These are phyloP conservation scores for Digitaria exilis DNA, from an alignment of 202 grass and related monocot genomes.

Conservation along the genomic window DNA sequence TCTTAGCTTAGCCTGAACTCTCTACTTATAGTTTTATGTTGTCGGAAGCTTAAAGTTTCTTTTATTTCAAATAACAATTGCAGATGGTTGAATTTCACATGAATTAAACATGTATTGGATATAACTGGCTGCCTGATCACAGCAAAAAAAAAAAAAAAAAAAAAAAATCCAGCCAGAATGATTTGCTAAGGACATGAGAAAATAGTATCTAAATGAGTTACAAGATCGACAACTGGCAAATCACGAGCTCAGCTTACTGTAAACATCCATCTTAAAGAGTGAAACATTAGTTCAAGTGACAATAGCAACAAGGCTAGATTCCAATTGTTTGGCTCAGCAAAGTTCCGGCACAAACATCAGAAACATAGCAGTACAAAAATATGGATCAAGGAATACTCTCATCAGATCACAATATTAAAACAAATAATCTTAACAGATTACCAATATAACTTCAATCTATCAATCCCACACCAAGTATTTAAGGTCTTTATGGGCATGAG, in stretches of 20 bases:
- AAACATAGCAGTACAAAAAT: not conserved
- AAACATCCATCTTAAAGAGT: no score
- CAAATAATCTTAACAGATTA: not conserved
- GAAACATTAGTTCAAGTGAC: not conserved
- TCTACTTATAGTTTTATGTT: not conserved
- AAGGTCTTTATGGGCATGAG: not conserved
- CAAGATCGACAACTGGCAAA: conserved; percentile 12
- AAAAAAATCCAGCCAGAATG: not conserved
- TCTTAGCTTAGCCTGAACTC: not conserved
- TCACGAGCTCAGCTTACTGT: not conserved
- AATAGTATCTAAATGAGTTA: not conserved
- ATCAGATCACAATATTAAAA: not conserved
- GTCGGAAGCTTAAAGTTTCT: not conserved
- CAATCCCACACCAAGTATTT: not conserved
- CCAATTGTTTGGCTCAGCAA: not conserved
- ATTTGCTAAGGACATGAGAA: not conserved
- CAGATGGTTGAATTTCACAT: not conserved
- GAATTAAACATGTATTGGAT: not conserved
- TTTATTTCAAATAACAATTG: not conserved
- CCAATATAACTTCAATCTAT: not conserved
- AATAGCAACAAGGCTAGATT: not conserved
- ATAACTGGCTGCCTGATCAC: not conserved
- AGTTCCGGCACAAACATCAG: not conserved
- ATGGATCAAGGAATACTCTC: not conserved
- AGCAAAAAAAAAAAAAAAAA: no score